Base-by-base conservation (phyloP, 2,329 filamentous ascomycete species). In the Fusarium sp. region DNA sequence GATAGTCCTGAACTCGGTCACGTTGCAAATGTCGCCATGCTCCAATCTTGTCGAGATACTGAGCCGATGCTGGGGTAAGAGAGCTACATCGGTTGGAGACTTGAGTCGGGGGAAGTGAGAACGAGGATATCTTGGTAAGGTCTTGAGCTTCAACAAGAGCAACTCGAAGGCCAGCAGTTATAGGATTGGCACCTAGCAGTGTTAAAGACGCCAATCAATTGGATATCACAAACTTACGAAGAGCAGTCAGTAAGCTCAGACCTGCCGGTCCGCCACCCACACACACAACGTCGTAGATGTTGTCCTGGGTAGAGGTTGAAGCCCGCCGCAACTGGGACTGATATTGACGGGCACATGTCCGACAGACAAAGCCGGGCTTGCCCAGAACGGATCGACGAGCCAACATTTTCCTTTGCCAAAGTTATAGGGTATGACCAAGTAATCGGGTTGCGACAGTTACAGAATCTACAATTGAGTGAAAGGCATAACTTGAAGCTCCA, bases 51-150 rank as follows among this genome's bases (percentile, higher is more conserved):
- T 93, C 86, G 68, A 98, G 86, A 76, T 96, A 98, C 5, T 85
- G 86, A n/a, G 93, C 91, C 1, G 94, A 97, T 0, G 92, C 87
- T 0, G 95, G 95, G 1, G 96, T 99, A 59, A 99, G 86, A 51
- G 95, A 98, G 83, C 93, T 97, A 82, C 95, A 97, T 76, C 96
- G 90, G 82, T 99, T 98, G 63, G 95, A 97, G 83, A 91, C 99
- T 73, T 88, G 85, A 55, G 88, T 87, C 9, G 87, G 79, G 4
- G 89, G 88, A 10, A 92, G 88, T 55, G 87, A 88, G 84, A 91
- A 93, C 25, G 87, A 81, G 51, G 87, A 87, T 55, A 88, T 86
- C 75, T 91, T 92, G 72, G 86, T 83, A 34, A 99, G 88, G 77
- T 97, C 91, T 81, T 98, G 94, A 37, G 91, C 91, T 84, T 99